Evolutionary conservation across 208 protist species (phyloP).

Genomic region (Leishmania braziliensis): DNA sequence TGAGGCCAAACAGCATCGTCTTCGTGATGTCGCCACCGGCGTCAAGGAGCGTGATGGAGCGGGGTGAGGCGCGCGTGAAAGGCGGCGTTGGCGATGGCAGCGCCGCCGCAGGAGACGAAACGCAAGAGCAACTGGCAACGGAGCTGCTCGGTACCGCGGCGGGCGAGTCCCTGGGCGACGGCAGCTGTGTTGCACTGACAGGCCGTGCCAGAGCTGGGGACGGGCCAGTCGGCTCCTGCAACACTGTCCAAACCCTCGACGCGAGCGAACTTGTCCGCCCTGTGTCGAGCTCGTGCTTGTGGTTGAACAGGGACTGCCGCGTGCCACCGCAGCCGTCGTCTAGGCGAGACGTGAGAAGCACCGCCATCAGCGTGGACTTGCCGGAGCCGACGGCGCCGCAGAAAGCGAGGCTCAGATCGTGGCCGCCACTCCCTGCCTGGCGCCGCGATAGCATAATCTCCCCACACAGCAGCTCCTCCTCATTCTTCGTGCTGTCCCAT

Average conservation of each 20-base stretch:
- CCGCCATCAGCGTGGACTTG: slow-evolving; percentile 89
- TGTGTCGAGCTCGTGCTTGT: slow-evolving; percentile 96
- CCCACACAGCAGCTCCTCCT: slow-evolving; percentile 58
- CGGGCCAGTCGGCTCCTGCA: neutral
- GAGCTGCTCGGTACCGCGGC: neutral
- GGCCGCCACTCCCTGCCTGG: slow-evolving; percentile 36
- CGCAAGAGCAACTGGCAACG: neutral
- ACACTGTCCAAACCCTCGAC: slow-evolving; percentile 88
- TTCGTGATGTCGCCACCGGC: slow-evolving; percentile 82
- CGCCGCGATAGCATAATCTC: slow-evolving; percentile 84
- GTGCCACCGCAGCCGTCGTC: slow-evolving; percentile 84
- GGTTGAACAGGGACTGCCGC: slow-evolving; percentile 90
- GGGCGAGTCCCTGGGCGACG: slow-evolving; percentile 4
- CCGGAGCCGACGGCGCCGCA: slow-evolving; percentile 82
- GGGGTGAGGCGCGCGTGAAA: slow-evolving; percentile 29
- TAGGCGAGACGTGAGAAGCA: slow-evolving; percentile 63
- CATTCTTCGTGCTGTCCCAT: neutral
- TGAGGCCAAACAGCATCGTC: slow-evolving; percentile 92
- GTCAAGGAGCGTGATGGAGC: slow-evolving; percentile 70
- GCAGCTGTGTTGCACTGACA: neutral
- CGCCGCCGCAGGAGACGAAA: slow-evolving; percentile 2
- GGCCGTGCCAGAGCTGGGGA: neutral
- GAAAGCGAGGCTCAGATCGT: slow-evolving; percentile 83
- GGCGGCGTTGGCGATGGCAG: slow-evolving; percentile 14
- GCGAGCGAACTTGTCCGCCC: slow-evolving; percentile 94